A percentile compares a stretch with the other conserved stretches of the same genome.
These are phyloP conservation scores for Sapria himalayana DNA, from an alignment of 345 rosid species.

Conservation along the genomic window DNA sequence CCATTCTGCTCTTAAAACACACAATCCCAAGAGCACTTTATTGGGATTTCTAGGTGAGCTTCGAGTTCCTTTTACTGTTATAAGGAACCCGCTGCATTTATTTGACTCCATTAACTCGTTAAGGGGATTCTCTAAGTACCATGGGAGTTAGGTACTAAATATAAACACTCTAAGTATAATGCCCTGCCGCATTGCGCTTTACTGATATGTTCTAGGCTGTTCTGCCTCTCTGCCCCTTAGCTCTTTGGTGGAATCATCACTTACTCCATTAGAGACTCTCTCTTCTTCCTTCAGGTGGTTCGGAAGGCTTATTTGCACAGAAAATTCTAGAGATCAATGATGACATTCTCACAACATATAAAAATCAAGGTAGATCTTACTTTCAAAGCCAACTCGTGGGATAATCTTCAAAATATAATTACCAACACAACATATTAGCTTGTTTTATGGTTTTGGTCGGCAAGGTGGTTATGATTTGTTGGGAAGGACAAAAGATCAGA, in stretches of 20 bases:
- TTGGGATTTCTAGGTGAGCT: constrained; percentile 74
- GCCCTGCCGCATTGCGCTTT: no score
- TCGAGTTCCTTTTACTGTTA: constrained; percentile 1
- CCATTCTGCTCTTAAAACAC: constrained; percentile 50
- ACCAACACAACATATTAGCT: no score
- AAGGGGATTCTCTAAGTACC: no score
- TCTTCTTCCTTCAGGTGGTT: constrained; percentile 41
- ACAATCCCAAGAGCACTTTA: constrained; percentile 50
- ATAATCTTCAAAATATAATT: no score
- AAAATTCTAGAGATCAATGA: constrained; percentile 74
- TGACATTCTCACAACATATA: constrained; percentile 60
- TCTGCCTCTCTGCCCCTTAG: no score
- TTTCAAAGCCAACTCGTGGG: no score
- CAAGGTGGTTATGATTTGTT: constrained; percentile 92
- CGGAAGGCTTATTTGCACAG: constrained; percentile 92
- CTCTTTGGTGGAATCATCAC: background rate
- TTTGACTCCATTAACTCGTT: no score
- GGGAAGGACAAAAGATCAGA: constrained; percentile 95
- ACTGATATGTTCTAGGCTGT: no score
- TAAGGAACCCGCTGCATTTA: no score
- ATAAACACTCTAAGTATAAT: no score
- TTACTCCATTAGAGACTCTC: background rate
- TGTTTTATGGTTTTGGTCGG: constrained; percentile 6
- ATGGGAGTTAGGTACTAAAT: no score
- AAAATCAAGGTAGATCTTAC: constrained; percentile 82